A percentile compares a stretch with the other conserved stretches of the same genome.
Evolutionary conservation across 106 monocot species (phyloP).

Genomic region (Dioscorea zingiberensis): DNA sequence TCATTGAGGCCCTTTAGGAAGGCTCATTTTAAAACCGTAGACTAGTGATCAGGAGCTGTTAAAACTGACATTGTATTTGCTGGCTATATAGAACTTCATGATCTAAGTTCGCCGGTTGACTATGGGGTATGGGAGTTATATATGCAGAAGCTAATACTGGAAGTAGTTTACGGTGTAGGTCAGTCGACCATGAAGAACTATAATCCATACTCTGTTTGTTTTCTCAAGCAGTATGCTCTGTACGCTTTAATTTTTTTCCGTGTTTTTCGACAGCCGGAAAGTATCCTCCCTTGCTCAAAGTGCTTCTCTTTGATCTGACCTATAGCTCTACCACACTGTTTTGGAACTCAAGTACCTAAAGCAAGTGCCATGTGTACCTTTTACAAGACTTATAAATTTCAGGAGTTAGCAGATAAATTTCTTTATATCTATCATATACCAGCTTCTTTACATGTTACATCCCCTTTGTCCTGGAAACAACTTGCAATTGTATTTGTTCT

Average conservation of each 20-base stretch:
- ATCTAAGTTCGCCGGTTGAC: slow-evolving; percentile 73
- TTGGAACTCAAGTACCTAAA: neutral
- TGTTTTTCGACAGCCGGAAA: neutral
- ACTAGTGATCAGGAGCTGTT: slow-evolving; percentile 74
- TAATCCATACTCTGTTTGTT: neutral
- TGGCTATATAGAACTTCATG: slow-evolving; percentile 78
- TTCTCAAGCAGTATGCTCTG: neutral
- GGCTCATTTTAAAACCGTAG: slow-evolving; percentile 77
- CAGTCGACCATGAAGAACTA: neutral
- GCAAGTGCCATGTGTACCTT: neutral
- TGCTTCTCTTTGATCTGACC: neutral
- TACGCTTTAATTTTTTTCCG: neutral
- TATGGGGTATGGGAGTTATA: slow-evolving; percentile 79
- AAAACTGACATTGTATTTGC: slow-evolving; percentile 76
- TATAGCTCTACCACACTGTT: neutral
- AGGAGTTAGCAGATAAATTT: neutral
- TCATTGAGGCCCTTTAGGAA: slow-evolving; percentile 81
- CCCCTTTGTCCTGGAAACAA: too few species aligned
- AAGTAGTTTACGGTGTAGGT: slow-evolving; percentile 76
- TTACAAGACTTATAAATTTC: neutral
- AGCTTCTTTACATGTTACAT: neutral
- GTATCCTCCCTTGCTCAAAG: neutral
- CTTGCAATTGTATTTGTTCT: too few species aligned
- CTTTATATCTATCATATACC: neutral
- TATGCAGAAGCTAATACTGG: slow-evolving; percentile 38